Percentiles rank a stretch among this genome's conserved stretches.
Conservation (phyloP, 2,329 filamentous ascomycete species). For the Trichoderma afroharzianum region DNA sequence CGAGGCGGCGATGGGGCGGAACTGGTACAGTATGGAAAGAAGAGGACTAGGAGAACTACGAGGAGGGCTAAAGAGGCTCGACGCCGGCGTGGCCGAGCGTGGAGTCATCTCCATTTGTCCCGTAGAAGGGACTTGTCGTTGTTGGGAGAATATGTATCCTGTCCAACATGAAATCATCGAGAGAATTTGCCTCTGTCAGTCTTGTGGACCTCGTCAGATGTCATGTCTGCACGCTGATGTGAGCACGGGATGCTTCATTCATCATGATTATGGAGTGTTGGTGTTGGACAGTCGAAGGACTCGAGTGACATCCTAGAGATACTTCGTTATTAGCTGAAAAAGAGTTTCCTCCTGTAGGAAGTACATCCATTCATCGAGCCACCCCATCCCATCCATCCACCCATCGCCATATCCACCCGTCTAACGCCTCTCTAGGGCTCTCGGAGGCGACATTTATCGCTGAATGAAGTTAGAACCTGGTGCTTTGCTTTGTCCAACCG, state of each 20-base stretch:
- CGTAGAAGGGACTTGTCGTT: neutral
- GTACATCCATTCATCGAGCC: neutral
- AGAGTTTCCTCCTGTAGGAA: neutral
- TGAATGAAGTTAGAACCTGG: slow-evolving; percentile 2
- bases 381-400: neutral
- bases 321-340: neutral
- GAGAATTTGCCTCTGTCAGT: neutral
- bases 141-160: neutral
- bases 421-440: neutral
- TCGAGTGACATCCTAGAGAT: neutral
- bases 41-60: neutral
- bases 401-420: neutral
- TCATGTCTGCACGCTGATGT: neutral
- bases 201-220: neutral
- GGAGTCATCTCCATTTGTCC: neutral
- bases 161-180: neutral
- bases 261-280: neutral
- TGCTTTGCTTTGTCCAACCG: neutral
- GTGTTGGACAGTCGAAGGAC: neutral
- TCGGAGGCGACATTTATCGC: neutral
- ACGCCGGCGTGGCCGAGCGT: slow-evolving; percentile 7
- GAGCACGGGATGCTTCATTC: neutral
- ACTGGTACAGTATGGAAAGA: neutral
- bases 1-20: neutral
- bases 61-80: neutral